Base-by-base conservation (phyloP, 2,329 filamentous ascomycete genomes). In the Xylariaceae sp. region DNA sequence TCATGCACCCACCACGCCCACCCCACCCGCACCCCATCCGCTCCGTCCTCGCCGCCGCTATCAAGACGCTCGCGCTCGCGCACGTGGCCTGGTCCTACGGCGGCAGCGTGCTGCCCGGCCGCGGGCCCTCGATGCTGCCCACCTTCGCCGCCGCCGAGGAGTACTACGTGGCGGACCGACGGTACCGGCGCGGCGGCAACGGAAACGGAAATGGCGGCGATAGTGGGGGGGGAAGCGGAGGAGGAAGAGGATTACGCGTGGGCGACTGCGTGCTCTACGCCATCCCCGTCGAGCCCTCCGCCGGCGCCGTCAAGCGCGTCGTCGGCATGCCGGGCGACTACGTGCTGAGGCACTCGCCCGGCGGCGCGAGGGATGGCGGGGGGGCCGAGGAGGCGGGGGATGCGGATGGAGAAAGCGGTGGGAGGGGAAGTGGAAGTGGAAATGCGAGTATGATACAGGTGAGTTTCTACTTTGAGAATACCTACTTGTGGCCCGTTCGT, bases 81-180 rank as follows among this genome's bases (percentile, higher is more conserved):
- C 75, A 79, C 53, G 53, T 77, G n/a, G 52, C 69, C 38, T 59
- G 55, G 51, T 70, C 75, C 27, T 80, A 92, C 60, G 64, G 76
- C 49, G 75, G 77, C 60, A 68, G 68, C 42, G 50, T 80, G 44
- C 70, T 71, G 14, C 59, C 66, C 4, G 77, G 78, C 12, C 66
- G 67, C 17, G 90, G 90, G 2, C 77, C 87, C 3, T 90, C 83
- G 13, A 96, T 96, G 92, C 72, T 92, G 32, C 90, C 90, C 6
- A 94, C 87, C 0, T 78, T 95, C 40, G 67, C 70, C 16, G 67
- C 78, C 2, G 58, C 67, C 7, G 80, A 79, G 36, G 82, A 90
- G 52, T 78, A 67, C 57, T 67, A 90, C 29, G 57, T 89, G 10
- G 73, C 85, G 33, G 78, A 77, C 39, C 77, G 77, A 46, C 63